phyloP scores from a whole-genome alignment of 108 stramenopile genomes.

The Pseudonitzschia pungens region DNA sequence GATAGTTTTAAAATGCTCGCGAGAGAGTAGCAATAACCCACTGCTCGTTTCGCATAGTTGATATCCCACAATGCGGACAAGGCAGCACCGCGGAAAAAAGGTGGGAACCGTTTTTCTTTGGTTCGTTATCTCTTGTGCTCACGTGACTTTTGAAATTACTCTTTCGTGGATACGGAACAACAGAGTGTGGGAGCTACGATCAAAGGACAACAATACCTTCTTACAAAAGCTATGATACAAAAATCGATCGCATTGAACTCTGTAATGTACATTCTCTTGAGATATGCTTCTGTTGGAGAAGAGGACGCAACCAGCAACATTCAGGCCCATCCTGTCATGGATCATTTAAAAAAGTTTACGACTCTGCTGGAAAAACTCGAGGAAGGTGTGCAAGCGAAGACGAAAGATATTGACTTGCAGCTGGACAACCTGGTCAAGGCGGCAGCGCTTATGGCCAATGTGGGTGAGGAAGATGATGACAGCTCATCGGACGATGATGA shows the following conservation, averaged over 20 bases:
- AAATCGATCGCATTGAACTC: constrained; percentile 72
- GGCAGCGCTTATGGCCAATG: constrained; percentile 47
- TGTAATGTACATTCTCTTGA: constrained; percentile 77
- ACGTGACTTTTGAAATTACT: constrained; percentile 13
- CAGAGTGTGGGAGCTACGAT: constrained; percentile 78
- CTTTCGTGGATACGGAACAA: constrained; percentile 10
- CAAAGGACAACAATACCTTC: constrained; percentile 67
- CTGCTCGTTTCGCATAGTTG: constrained; percentile 72
- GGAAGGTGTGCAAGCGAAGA: constrained; percentile 55
- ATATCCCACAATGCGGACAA: constrained; percentile 31
- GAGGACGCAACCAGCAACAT: constrained; percentile 34
- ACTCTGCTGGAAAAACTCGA: constrained; percentile 55
- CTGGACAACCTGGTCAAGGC: constrained; percentile 71
- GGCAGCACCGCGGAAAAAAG: background rate
- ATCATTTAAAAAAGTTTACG: constrained; percentile 68
- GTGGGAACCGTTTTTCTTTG: too few relatives aligned
- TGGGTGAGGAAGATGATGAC: background rate
- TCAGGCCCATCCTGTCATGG: constrained; percentile 76
- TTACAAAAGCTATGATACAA: constrained; percentile 69
- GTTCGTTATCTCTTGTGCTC: background rate
- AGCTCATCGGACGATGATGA: background rate
- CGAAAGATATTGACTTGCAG: constrained; percentile 51
- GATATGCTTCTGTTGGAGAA: constrained; percentile 34
- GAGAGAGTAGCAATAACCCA: constrained; percentile 34
- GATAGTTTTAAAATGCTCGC: constrained; percentile 71